Base-by-base conservation (phyloP, 2,329 filamentous ascomycete genomes). In the Diaporthe ampelina region DNA sequence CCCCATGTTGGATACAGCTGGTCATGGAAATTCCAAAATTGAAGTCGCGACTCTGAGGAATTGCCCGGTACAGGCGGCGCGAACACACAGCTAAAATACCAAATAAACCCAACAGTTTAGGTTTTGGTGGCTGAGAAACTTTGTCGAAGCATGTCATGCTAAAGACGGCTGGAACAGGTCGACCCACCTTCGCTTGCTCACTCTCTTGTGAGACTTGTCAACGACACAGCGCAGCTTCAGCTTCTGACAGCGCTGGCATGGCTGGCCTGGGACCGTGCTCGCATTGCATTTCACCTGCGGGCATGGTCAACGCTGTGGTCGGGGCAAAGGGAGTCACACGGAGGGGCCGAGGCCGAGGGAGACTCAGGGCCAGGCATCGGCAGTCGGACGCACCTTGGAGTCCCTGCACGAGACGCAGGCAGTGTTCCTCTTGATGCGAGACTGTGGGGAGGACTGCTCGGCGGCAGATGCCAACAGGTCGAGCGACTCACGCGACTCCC, bases 131-230 rank as follows among this genome's bases (percentile, higher is more conserved):
- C 7, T 17, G n/a, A n/a, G n/a, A 15, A 61, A 11, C 5, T 26
- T 11, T 29, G 59, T 45, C 58, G n/a, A 32, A 2, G 17, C 26
- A 21, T 63, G 59, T 6, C 24, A 4, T 50, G 10, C 43, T 24
- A 7, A 6, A 15, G 45, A 67, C 43, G 9, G 21, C 6, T 10
- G 35, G 7, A n/a, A 52, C n/a, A 3, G 40, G 21, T 32, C 26
- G 10, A 73, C 71, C 40, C 77, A 86, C 85, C 85, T 87, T 80
- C 84, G 79, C 74, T 83, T 84, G 6, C 85, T 86, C 54, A 85
- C 82, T 75, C 86, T 82, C 79, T 87, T 87, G 74, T 87, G 86
- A 65, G 82, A 82, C 78, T 85, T 87, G 77, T 87, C 85, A 40
- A 87, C 84, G 15, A 87, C 82, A 70, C 86, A 87, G 24, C 82